Evolutionary conservation across 129 eudicot species (phyloP).

Genomic region (Escallonia rubra): DNA sequence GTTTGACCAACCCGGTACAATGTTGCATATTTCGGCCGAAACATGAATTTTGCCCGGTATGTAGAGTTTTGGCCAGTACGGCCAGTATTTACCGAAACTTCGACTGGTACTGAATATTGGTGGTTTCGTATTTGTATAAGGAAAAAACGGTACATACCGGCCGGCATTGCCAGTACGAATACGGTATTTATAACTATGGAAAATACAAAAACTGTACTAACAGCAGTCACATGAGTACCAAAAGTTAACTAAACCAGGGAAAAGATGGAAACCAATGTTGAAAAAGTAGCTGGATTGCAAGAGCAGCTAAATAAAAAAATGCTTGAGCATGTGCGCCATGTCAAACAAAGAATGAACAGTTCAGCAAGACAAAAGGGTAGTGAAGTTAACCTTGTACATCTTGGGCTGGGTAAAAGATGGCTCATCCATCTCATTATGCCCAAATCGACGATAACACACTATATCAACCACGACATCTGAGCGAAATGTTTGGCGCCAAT

Average conservation of each 20-base stretch:
- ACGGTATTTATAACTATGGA: too few species aligned
- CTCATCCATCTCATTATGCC: slow-evolving; percentile 98
- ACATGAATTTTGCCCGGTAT: too few species aligned
- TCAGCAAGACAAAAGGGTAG: too few species aligned
- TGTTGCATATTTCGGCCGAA: too few species aligned
- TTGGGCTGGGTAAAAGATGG: slow-evolving; percentile 97
- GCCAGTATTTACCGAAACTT: too few species aligned
- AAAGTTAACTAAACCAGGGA: background rate
- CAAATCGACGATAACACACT: slow-evolving; percentile 93
- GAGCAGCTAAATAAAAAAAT: too few species aligned
- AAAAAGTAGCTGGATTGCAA: background rate
- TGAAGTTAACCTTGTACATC: slow-evolving; percentile 69
- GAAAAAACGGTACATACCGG: too few species aligned
- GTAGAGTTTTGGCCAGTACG: too few species aligned
- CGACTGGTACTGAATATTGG: too few species aligned
- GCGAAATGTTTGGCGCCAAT: slow-evolving; percentile 96
- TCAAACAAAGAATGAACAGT: slow-evolving; percentile 4
- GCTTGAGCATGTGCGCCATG: background rate
- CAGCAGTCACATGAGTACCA: slow-evolving; percentile 6
- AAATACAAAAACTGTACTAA: background rate
- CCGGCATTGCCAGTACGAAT: too few species aligned
- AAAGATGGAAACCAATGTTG: background rate
- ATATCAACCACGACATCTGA: slow-evolving; percentile 96
- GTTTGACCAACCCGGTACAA: too few species aligned
- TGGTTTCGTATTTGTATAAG: too few species aligned